Evolutionary conservation across 352 stramenopile species (phyloP).

Genomic region (Phytopythium cucurbitacearum): DNA sequence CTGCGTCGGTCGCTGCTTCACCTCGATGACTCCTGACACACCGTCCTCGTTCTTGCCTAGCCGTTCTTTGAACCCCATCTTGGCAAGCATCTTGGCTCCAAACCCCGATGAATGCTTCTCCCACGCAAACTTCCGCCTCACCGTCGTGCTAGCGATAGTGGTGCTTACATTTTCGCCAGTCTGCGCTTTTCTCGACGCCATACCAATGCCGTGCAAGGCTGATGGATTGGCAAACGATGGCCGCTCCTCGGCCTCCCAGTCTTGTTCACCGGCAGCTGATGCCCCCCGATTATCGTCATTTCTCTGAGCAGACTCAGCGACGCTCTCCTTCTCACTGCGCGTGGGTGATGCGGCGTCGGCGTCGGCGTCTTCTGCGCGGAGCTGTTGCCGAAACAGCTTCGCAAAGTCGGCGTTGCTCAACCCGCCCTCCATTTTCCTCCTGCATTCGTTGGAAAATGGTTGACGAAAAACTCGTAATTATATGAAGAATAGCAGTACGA

Average conservation of each 20-base stretch:
- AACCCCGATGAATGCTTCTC: constrained; percentile 97
- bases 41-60: constrained; percentile 91
- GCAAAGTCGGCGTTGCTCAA: constrained; percentile 80
- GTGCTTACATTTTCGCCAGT: neutral
- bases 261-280: too few species aligned
- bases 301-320: too few species aligned
- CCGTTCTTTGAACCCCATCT: constrained; percentile 95
- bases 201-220: too few species aligned
- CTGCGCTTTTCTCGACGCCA: constrained; percentile 8
- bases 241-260: too few species aligned
- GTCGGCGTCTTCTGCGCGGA: constrained; percentile 10
- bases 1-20: constrained; percentile 89
- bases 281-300: too few species aligned
- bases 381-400: constrained; percentile 57
- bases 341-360: neutral
- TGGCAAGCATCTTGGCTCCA: constrained; percentile 93
- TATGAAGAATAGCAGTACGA: too few species aligned
- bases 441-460: neutral
- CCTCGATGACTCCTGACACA: constrained; percentile 91
- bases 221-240: too few species aligned
- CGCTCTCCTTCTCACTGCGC: neutral
- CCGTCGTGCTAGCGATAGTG: neutral
- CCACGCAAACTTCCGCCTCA: constrained; percentile 59
- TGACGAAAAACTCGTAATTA: too few species aligned
- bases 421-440: constrained; percentile 6